Evolutionary conservation across 148 eudicot genomes (phyloP).

Genomic region (Rhododendron williamsianum): DNA sequence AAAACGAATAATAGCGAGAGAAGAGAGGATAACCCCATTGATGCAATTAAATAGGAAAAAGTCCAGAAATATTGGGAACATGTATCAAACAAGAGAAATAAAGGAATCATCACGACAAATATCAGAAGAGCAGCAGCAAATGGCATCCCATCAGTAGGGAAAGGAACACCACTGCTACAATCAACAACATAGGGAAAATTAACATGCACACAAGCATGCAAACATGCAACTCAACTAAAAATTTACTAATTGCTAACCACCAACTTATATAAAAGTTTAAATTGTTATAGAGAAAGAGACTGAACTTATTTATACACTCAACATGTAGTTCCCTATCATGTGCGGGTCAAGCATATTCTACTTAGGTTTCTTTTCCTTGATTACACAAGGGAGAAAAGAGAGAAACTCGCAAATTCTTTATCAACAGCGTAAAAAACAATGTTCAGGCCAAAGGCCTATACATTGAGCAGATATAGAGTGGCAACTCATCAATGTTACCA

Average conservation of each 20-base stretch:
- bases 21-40: slow-evolving; percentile 51
- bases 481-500: neutral
- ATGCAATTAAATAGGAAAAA: slow-evolving; percentile 75
- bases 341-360: neutral
- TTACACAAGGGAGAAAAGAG: neutral
- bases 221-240: neutral
- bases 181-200: neutral
- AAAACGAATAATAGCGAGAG: neutral
- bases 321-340: neutral
- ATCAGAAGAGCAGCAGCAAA: neutral
- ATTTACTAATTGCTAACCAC: neutral
- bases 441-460: neutral
- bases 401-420: neutral
- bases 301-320: neutral
- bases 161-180: neutral
- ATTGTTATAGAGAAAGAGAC: neutral
- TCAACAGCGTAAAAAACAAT: neutral
- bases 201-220: neutral
- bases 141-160: neutral
- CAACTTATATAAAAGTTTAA: neutral
- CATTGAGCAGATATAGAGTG: neutral
- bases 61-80: neutral
- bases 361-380: neutral
- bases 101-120: neutral
- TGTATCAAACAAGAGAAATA: neutral